Base-by-base conservation (phyloP, 2,329 filamentous ascomycete genomes). In the Akanthomyces muscarius region DNA sequence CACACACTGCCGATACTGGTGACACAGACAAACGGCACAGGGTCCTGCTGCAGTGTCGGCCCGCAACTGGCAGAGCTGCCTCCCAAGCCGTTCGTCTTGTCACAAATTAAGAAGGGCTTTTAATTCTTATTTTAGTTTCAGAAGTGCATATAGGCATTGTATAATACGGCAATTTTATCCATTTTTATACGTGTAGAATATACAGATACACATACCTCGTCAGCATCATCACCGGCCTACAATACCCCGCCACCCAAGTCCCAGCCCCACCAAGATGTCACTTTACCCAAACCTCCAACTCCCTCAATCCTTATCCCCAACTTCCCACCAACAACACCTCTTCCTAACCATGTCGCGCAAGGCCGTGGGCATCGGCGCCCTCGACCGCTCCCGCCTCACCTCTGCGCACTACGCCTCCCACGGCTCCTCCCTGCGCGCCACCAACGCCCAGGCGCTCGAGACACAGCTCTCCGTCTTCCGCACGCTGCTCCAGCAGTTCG, bases 391-490 rank as follows among this genome's bases (percentile, higher is more conserved):
- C 66, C 90, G 88, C 61, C 86, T 97, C 66, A 90, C 92, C 11
- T 91, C 89, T 33, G 90, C 93, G 60, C 93, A 95, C 71, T 98
- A 94, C 80, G 92, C 93, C 64, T 89, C 87, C 30, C 94, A 97
- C 81, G 95, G 95, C 73, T 90, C 88, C 66, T 88, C 85, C 57
- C 87, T 99, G n/a, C 91, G 93, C 66, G 89, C 85, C 63, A 87
- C 87, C 69, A 94, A 98, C 77, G 87, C 92, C 54, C 86, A 88
- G 68, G 94, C 93, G 21, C 87, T 99, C 69, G 89, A 92, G 71
- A 96, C 92, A 44, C 95, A 99, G 74, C 89, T 99, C 66, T 89
- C 92, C 68, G 93, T 98, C 71, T 99, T 99, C 83, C 92, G 96
- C 72, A 95, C 92, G 21, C 84, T 97, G 13, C 86, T 99, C 6